Evolutionary conservation across 805 yeast species (phyloP), one percentile per base, ranked within the genome.

Genomic region (Candida montana): DNA sequence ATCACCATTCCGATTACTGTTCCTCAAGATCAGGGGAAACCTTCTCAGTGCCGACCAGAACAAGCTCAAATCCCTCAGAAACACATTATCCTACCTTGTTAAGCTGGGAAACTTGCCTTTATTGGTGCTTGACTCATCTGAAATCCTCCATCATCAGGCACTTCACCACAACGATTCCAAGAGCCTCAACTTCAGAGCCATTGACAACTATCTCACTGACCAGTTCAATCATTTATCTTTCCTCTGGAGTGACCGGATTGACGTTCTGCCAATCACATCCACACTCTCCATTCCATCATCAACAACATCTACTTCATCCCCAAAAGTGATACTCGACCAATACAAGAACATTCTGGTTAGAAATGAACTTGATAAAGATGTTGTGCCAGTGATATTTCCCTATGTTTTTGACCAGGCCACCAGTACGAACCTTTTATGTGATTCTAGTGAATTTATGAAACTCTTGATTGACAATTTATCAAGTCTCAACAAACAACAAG

Each of bases 381-480:
- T 38, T 17, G 54, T 70, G 9, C 80, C 81, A 1, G 63, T 75
- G 7, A 58, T 80, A 3, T 71, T 75, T 15, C 97, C 96, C 0
- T 70, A 79, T 8, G 65, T 85, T 4, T 83, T 73, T 50, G 89
- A 91, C 24, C 68, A 74, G 17, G 67, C 61, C 1, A 70, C 68
- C 5, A 68, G 75, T 23, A 54, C 63, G 4, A 62, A 68, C 36
- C 57, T 56, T 28, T 56, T 72, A 21, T 54, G 72, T 35, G 55
- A 61, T 12, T 68, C 77, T 0, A 67, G 68, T 27, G 67, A 65
- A 24, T 66, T 67, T 4, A 59, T 77, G 2, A 54, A 58, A 30
- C 59, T 67, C 36, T 52, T 77, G 1, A 65, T 68, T n/a, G 19
- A 32, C 4, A 38, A 24, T 3, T 43, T 48, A 21, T 64, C 73